Base-by-base conservation (phyloP, 257 asterid species). In the Avicennia marina region DNA sequence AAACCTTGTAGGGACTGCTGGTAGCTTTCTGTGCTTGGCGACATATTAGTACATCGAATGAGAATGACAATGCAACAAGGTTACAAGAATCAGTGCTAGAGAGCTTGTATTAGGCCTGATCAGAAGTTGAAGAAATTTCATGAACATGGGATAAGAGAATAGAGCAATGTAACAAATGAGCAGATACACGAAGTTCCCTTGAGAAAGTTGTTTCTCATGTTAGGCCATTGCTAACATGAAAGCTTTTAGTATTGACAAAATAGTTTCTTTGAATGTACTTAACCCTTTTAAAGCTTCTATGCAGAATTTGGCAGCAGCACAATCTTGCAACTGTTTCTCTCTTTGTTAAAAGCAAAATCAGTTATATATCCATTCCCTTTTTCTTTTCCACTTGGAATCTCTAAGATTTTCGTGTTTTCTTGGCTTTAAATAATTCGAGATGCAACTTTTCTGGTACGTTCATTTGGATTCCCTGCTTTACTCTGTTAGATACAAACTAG, bases 371-470 rank as follows among this genome's bases (percentile, higher is more conserved):
- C n/a, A n/a, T n/a, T n/a, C 27, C 19, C 16, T 25, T 61, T 42
- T 53, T 51, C 57, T 41, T n/a, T n/a, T n/a, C n/a, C n/a, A n/a
- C n/a, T n/a, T 21, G 13, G 67, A 62, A 72, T 63, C 66, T 44
- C 27, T 39, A 51, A 25, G 12, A 13, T n/a, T 32, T 34, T n/a
- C 0, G 13, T 11, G 9, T 5, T 41, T 63, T 31, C 27, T n/a
- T 7, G 11, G 44, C 18, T 42, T 61, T 50, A 0, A 36, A 24
- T 13, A 32, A 46, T 33, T 48, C n/a, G n/a, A n/a, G n/a, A n/a
- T n/a, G n/a, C n/a, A n/a, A n/a, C n/a, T n/a, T n/a, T n/a, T n/a
- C n/a, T n/a, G n/a, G n/a, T n/a, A n/a, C n/a, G n/a, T n/a, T n/a
- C n/a, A n/a, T n/a, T n/a, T n/a, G n/a, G n/a, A n/a, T 40, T 56